Evolutionary conservation across 805 yeast genomes (phyloP).

Genomic region (Lachancea quebecensis): DNA sequence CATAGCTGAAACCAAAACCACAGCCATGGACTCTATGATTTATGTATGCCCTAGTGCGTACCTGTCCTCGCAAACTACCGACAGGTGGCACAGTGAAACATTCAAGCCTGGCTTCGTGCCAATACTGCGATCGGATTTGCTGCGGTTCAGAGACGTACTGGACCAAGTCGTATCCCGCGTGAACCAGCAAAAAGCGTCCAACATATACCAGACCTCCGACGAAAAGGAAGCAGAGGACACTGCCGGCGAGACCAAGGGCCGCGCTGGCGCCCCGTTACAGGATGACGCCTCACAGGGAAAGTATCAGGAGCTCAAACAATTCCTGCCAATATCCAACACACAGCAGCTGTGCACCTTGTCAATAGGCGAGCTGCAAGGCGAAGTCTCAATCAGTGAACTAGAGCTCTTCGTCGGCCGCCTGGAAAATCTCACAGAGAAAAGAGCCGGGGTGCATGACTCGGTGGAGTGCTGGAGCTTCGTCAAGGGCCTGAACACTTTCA

Average conservation of each 20-base stretch:
- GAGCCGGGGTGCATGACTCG: background rate
- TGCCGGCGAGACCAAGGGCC: background rate
- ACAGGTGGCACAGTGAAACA: constrained; percentile 20
- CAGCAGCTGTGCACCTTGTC: constrained; percentile 24
- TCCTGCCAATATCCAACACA: constrained; percentile 21
- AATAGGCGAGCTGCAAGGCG: constrained; percentile 14
- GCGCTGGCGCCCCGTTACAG: no score
- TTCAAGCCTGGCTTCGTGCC: constrained; percentile 24
- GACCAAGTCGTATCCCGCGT: constrained; percentile 4
- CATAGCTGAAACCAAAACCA: background rate
- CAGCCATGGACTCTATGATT: constrained; percentile 18
- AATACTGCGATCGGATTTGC: constrained; percentile 20
- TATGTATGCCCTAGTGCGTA: constrained; percentile 26
- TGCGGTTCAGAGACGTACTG: constrained; percentile 13
- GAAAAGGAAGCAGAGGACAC: background rate
- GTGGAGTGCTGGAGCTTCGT: constrained; percentile 5
- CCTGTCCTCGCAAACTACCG: constrained; percentile 10
- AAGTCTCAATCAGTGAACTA: constrained; percentile 8
- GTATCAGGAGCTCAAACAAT: constrained; percentile 15
- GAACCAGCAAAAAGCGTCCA: constrained; percentile 1
- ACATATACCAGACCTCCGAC: constrained; percentile 3
- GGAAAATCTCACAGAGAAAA: constrained; percentile 1
- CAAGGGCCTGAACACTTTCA: constrained; percentile 6
- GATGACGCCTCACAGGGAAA: background rate
- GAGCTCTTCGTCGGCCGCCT: constrained; percentile 10